phyloP scores from a whole-genome alignment of 2,329 filamentous ascomycete species.

The Fusarium gaditjirri region DNA sequence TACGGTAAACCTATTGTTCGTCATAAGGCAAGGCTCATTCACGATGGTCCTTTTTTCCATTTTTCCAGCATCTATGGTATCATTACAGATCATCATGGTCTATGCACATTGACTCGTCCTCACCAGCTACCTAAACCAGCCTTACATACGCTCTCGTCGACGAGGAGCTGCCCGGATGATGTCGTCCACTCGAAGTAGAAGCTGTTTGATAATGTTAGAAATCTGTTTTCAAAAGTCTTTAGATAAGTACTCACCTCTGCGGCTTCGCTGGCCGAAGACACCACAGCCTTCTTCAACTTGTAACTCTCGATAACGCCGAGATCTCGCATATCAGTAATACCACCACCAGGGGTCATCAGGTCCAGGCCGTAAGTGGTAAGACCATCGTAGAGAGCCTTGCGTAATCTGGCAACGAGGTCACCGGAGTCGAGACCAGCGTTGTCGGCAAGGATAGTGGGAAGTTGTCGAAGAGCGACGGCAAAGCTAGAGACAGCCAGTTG shows the following conservation, averaged over 20 bases:
- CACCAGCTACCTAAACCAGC: constrained; percentile 26
- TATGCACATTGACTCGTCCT: constrained; percentile 43
- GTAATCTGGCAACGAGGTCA: constrained; percentile 89
- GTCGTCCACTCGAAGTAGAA: constrained; percentile 94
- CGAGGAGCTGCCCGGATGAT: constrained; percentile 95
- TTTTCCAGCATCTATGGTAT: constrained; percentile 51
- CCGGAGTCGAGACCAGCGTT: constrained; percentile 97
- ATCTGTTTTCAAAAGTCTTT: not conserved
- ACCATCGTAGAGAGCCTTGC: constrained; percentile 94
- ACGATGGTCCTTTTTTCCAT: constrained; percentile 45
- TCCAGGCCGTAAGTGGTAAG: constrained; percentile 93
- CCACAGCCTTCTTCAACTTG: constrained; percentile 98
- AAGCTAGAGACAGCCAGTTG: constrained; percentile 93
- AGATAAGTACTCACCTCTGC: constrained; percentile 77
- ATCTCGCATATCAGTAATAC: constrained; percentile 95
- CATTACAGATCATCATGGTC: constrained; percentile 52
- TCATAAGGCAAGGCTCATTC: constrained; percentile 38
- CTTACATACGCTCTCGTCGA: constrained; percentile 54
- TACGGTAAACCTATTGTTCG: not conserved
- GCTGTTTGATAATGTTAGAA: constrained; percentile 58
- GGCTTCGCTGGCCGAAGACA: constrained; percentile 94
- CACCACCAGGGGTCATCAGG: constrained; percentile 87
- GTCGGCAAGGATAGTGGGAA: constrained; percentile 96
- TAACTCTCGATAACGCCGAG: constrained; percentile 96
- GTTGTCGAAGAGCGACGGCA: constrained; percentile 86